Base-by-base conservation (phyloP, 306 rosid species). In the Cicer chorassanicum region DNA sequence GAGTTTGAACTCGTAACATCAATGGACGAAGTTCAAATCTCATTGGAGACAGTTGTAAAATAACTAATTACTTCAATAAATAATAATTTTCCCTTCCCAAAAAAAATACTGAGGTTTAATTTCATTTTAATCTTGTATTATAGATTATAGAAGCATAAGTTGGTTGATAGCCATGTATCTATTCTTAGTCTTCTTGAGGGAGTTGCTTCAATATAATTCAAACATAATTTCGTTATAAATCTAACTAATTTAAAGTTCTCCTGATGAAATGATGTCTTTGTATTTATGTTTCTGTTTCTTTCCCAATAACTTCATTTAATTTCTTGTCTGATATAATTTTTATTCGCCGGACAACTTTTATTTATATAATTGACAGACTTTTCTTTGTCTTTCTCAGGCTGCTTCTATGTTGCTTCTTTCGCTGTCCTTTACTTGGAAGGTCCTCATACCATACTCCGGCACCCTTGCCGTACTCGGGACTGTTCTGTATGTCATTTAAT, bases 401-500 rank as follows among this genome's bases (percentile, higher is more conserved):
- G 93, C 90, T 82, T 94, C 98, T 40, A 94, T 94, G 98, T 83
- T 91, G 86, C 90, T 94, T 62, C 98, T 94, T 70, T 87, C 97
- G 34, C 70, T 94, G 61, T 84, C 98, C 41, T 90, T 90, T 72
- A 91, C 90, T 64, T 94, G 98, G 96, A 91, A 84, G 64, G 90
- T 65, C 71, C 87, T 94, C 76, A 82, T 89, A 48, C 95, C 97
- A 24, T 91, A 85, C 82, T 86, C 98, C 6, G 97, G 96, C 78
- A 74, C 86, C 36, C 88, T 94, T 75, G 87, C 98, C 4, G 98
- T 94, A 73, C 59, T 90, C 19, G 98, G 98, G 70, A 94, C 96
- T 71, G 92, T 94, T 78, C 93, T 94, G 98, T 94, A 87, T 87
- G 98, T 87, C 80, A 44, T 49, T 71, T 54, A 34, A 24, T 54